Conservation (phyloP, 2,329 filamentous ascomycete genomes). For the Penicillium oxalicum region DNA sequence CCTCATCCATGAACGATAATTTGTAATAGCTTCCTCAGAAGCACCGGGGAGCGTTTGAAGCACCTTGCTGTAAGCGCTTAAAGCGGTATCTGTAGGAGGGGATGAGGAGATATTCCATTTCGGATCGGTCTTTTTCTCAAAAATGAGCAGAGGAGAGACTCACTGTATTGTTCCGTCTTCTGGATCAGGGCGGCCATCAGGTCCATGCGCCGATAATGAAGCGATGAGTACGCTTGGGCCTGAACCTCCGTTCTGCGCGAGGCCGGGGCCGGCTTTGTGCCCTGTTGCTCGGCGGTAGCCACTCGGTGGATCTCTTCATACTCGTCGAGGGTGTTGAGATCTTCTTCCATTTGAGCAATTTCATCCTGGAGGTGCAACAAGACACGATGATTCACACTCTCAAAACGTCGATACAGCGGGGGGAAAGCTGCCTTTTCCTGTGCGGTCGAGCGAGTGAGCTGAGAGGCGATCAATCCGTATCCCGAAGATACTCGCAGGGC, state of each 20-base stretch:
- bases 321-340: constrained; percentile 64
- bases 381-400: constrained; percentile 72
- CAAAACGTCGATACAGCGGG: constrained; percentile 78
- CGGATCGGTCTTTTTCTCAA: background rate
- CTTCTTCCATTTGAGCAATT: constrained; percentile 71
- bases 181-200: constrained; percentile 51
- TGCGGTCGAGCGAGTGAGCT: constrained; percentile 25
- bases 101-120: background rate
- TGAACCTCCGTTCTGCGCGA: constrained; percentile 41
- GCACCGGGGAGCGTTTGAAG: constrained; percentile 43
- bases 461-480: constrained; percentile 32
- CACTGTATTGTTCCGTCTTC: constrained; percentile 59
- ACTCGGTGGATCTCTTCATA: constrained; percentile 40
- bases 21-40: constrained; percentile 42
- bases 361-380: constrained; percentile 82
- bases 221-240: constrained; percentile 46
- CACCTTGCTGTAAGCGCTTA: constrained; percentile 44
- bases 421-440: constrained; percentile 26
- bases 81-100: constrained; percentile 32
- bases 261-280: constrained; percentile 28
- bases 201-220: constrained; percentile 50
- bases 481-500: constrained; percentile 24
- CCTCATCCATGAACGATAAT: constrained; percentile 52
- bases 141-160: constrained; percentile 17
- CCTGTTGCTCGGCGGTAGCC: constrained; percentile 29